A percentile compares a stretch with the other conserved stretches of the same genome.
Conservation (phyloP, 345 rosid genomes). For the Salix brachista region DNA sequence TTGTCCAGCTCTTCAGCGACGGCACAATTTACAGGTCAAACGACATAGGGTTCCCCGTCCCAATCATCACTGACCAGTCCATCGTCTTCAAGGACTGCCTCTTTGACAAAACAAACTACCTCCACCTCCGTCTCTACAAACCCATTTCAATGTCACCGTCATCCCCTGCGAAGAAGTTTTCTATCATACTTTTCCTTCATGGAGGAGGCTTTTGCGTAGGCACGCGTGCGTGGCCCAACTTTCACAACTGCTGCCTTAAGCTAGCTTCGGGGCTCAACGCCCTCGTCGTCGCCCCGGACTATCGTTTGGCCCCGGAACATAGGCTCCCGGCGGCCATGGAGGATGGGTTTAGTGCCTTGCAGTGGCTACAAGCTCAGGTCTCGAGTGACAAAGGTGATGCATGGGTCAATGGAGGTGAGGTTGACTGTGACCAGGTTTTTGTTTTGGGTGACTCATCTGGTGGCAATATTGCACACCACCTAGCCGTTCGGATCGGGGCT, state of each 20-base stretch:
- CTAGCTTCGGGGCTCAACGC: conserved; percentile 58
- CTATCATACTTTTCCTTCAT: conserved; percentile 38
- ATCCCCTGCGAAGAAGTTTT: conserved; percentile 3
- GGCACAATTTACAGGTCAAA: conserved; percentile 51
- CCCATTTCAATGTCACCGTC: background rate
- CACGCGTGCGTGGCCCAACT: conserved; percentile 67
- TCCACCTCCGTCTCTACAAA: conserved; percentile 68
- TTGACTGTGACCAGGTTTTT: conserved; percentile 57
- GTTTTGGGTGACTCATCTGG: conserved; percentile 86
- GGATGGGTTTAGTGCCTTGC: conserved; percentile 40
- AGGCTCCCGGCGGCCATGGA: conserved; percentile 76
- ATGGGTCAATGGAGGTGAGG: conserved; percentile 35
- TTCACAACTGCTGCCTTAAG: conserved; percentile 62
- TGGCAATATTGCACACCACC: conserved; percentile 80
- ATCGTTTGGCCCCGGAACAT: conserved; percentile 78
- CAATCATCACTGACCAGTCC: conserved; percentile 30
- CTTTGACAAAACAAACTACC: conserved; percentile 44
- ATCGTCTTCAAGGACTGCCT: conserved; percentile 51
- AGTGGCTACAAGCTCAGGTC: conserved; percentile 53
- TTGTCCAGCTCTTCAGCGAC: conserved; percentile 29
- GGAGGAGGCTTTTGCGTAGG: conserved; percentile 93
- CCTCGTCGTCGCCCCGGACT: conserved; percentile 61
- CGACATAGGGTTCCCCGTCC: conserved; percentile 23
- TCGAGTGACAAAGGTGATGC: conserved; percentile 24
- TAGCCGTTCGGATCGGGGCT: conserved; percentile 52